Base-by-base conservation (phyloP, 306 rosid genomes). In the Pyrus bretschneideri region DNA sequence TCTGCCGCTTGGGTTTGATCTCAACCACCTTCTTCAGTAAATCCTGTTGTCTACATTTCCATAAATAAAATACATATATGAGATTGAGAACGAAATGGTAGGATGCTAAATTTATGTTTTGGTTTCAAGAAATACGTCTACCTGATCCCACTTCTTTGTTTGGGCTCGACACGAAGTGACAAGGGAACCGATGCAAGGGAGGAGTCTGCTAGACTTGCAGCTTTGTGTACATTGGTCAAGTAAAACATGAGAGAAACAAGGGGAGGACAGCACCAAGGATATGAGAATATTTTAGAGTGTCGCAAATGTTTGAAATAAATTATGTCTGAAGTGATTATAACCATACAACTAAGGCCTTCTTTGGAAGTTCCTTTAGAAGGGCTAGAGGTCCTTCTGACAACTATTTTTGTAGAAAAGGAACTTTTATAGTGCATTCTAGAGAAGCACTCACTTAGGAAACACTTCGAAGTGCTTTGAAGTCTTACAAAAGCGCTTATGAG, bases 91-190 rank as follows among this genome's bases (percentile, higher is more conserved):
- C 21, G 76, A 19, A 19, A 75, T 14, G 57, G 6, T 21, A 64
- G 66, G 15, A 19, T 46, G 30, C 54, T 19, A 58, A 22, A 11
- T 21, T 4, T 22, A 35, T n/a, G n/a, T 21, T 58, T 57, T 46
- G 64, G 19, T 40, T 55, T 64, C 4, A 11, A 69, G 76, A 82
- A 21, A 69, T 70, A 69, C 45, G 68, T 44, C 79, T 81, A 92
- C 97, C 97, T 95, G 81, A 95, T 95, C 65, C 97, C 96, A 71
- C 98, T 90, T 83, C 88, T 92, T 58, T 93, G 96, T 81, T 92
- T 95, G 74, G 97, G 97, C 80, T 95, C 98, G 63, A 95, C 96
- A n/a, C 97, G 97, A 68, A 90, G 89, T 7, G 96, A 73, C 83
- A 92, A 83, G 33, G 97, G 97, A 57, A 86, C 89, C 4, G 90